phyloP scores from a whole-genome alignment of 495 filamentous ascomycete genomes.

The Clavariopsis aquatica region DNA sequence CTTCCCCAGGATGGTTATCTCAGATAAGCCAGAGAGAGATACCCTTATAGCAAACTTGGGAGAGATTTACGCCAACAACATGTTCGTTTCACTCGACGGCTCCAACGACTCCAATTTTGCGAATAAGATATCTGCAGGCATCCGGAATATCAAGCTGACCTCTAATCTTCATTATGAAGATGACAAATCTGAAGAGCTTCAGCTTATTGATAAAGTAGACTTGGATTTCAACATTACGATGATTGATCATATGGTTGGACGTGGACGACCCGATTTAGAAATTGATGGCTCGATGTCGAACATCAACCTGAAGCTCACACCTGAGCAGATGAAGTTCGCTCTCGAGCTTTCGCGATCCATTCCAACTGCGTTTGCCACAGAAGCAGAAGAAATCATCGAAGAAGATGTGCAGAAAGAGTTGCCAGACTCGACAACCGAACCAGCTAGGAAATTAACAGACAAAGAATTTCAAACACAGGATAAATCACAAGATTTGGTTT shows the following conservation, averaged over 20 bases:
- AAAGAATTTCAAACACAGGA: conserved; percentile 33
- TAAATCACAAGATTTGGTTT: conserved; percentile 48
- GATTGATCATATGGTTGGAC: conserved; percentile 75
- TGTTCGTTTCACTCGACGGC: conserved; percentile 79
- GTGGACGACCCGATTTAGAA: conserved; percentile 85
- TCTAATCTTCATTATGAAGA: conserved; percentile 83
- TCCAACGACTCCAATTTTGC: conserved; percentile 68
- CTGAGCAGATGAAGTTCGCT: conserved; percentile 85
- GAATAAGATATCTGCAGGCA: conserved; percentile 88
- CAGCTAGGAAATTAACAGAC: conserved; percentile 48
- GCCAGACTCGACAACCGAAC: conserved; percentile 57
- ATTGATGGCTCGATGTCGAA: conserved; percentile 88
- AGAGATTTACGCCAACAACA: conserved; percentile 95
- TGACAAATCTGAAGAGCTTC: conserved; percentile 75
- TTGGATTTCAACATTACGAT: conserved; percentile 88
- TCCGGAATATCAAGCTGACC: conserved; percentile 85
- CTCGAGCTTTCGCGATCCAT: conserved; percentile 82
- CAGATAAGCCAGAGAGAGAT: conserved; percentile 67
- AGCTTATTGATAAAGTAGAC: conserved; percentile 96
- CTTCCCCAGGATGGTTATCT: conserved; percentile 72
- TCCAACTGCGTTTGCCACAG: conserved; percentile 79
- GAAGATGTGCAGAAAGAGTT: conserved; percentile 64
- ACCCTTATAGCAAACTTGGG: conserved; percentile 88
- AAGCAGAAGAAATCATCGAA: conserved; percentile 68
- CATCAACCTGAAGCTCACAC: conserved; percentile 84